Evolutionary conservation across 2,329 filamentous ascomycete species (phyloP).

Genomic region (Cryphonectria radicalis): DNA sequence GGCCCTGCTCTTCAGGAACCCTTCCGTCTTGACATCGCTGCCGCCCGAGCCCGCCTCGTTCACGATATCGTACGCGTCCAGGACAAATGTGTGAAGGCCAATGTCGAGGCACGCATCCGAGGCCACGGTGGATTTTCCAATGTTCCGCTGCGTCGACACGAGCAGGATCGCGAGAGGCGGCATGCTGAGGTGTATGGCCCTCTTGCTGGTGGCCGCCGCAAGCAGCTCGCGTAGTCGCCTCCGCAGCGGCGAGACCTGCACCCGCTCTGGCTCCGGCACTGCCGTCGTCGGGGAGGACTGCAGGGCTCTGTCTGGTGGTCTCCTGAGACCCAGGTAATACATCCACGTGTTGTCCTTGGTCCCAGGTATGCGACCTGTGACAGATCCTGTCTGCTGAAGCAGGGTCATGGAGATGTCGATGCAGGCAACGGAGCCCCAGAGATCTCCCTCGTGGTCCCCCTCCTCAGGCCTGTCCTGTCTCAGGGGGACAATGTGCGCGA

Average conservation of each 20-base stretch:
- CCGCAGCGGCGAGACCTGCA: constrained; percentile 62
- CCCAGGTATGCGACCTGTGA: constrained; percentile 78
- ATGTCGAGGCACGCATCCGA: constrained; percentile 81
- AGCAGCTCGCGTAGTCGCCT: constrained; percentile 82
- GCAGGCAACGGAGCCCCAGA: constrained; percentile 84
- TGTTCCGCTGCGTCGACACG: constrained; percentile 88
- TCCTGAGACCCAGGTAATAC: constrained; percentile 83
- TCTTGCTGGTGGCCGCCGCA: constrained; percentile 83
- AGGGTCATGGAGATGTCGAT: constrained; percentile 87
- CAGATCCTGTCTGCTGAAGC: constrained; percentile 89
- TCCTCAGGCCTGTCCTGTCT: constrained; percentile 60
- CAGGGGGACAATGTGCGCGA: constrained; percentile 71
- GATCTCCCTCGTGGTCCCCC: constrained; percentile 61
- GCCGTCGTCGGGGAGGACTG: constrained; percentile 46
- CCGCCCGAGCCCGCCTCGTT: constrained; percentile 88
- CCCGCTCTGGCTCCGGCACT: constrained; percentile 50
- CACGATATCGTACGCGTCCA: constrained; percentile 92
- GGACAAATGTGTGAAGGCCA: constrained; percentile 84
- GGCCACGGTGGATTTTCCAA: constrained; percentile 86
- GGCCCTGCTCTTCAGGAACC: constrained; percentile 82
- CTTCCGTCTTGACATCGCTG: constrained; percentile 92
- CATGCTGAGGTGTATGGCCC: constrained; percentile 84
- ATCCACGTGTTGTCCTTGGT: constrained; percentile 80
- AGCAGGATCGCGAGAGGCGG: constrained; percentile 87
- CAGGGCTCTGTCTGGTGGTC: constrained; percentile 56